phyloP scores from a whole-genome alignment of 352 stramenopile genomes.

The Pythium volutum region DNA sequence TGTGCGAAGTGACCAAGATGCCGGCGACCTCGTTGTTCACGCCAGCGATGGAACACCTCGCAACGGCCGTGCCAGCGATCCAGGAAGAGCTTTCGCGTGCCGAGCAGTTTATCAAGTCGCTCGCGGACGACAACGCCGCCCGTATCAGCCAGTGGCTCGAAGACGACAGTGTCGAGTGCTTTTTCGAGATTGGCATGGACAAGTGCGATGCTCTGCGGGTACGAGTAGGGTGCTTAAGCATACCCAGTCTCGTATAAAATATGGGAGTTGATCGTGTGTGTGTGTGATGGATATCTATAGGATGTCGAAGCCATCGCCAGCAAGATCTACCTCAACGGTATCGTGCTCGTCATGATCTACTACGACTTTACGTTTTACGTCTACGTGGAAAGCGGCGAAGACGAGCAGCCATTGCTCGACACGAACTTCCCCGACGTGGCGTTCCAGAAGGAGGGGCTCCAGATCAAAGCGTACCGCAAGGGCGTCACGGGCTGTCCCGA shows the following conservation, averaged over 20 bases:
- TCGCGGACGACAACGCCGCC: slow-evolving; percentile 38
- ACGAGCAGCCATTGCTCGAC: slow-evolving; percentile 92
- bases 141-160: slow-evolving; percentile 87
- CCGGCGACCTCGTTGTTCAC: slow-evolving; percentile 88
- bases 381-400: slow-evolving; percentile 81
- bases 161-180: slow-evolving; percentile 85
- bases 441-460: slow-evolving; percentile 79
- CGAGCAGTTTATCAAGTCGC: slow-evolving; percentile 80
- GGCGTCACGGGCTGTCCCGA: slow-evolving; percentile 62
- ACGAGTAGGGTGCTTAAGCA: not conserved
- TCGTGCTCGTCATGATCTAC: slow-evolving; percentile 93
- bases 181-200: slow-evolving; percentile 90
- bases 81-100: slow-evolving; percentile 83
- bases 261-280: not conserved
- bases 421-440: slow-evolving; percentile 93
- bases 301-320: slow-evolving; percentile 93
- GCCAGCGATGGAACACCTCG: slow-evolving; percentile 84
- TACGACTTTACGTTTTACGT: slow-evolving; percentile 92
- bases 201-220: slow-evolving; percentile 66
- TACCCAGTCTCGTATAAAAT: no score
- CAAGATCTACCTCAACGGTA: slow-evolving; percentile 90
- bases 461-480: slow-evolving; percentile 82
- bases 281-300: slow-evolving; percentile 29
- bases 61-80: slow-evolving; percentile 72
- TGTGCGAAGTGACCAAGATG: slow-evolving; percentile 91